Evolutionary conservation across 2,329 filamentous ascomycete species (phyloP).

Genomic region (Raffaelea arxii): DNA sequence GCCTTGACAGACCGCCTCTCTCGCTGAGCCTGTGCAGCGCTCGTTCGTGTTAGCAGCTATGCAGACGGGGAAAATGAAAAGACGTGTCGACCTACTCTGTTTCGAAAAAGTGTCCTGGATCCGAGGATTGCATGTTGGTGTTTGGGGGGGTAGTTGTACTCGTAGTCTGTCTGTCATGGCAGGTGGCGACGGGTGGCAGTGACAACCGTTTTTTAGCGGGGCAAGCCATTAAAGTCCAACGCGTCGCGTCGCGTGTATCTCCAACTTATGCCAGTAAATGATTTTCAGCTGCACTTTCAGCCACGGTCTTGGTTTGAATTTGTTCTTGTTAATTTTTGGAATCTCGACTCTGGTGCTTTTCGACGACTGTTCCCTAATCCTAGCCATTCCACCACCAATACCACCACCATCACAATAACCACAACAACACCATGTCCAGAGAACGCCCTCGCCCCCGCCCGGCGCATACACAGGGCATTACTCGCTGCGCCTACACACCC

Average conservation of each 20-base stretch:
- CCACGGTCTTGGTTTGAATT: too few relatives aligned
- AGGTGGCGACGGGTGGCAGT: neutral
- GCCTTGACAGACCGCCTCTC: constrained; percentile 60
- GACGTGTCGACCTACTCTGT: constrained; percentile 55
- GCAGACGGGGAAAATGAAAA: neutral
- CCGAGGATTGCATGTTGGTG: constrained; percentile 51
- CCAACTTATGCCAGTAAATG: too few relatives aligned
- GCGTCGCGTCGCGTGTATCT: constrained; percentile 29
- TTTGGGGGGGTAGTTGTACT: neutral
- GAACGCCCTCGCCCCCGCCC: constrained; percentile 55
- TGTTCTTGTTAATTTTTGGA: too few relatives aligned
- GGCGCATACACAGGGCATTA: constrained; percentile 76
- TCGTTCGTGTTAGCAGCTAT: constrained; percentile 14
- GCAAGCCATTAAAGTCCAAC: constrained; percentile 15
- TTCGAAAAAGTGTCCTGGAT: constrained; percentile 83
- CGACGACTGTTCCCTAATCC: too few relatives aligned
- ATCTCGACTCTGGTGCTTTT: too few relatives aligned
- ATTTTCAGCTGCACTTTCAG: too few relatives aligned
- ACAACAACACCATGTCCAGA: constrained; percentile 1
- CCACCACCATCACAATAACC: neutral
- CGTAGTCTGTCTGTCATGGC: neutral
- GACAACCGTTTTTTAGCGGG: neutral
- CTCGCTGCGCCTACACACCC: constrained; percentile 81
- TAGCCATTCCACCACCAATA: neutral
- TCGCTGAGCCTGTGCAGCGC: constrained; percentile 37